These are phyloP conservation scores for Carallia pectinifolia DNA, from an alignment of 345 rosid species.

Conservation along the genomic window DNA sequence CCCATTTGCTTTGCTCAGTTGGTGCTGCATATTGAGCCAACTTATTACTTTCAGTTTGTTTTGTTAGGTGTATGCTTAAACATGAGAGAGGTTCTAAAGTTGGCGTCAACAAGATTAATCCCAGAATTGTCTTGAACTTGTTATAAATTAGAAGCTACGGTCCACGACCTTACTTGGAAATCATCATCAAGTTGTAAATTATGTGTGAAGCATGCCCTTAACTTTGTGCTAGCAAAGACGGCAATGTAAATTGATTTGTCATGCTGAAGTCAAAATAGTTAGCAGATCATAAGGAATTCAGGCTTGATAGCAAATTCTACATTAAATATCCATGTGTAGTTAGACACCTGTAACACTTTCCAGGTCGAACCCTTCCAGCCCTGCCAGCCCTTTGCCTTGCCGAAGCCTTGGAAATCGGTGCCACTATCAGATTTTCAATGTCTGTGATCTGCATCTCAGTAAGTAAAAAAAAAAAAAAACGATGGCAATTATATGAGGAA, in stretches of 20 bases:
- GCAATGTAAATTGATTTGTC: neutral
- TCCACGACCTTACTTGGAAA: neutral
- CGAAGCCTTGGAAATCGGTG: conserved; percentile 96
- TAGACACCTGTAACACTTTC: conserved; percentile 88
- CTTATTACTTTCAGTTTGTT: too few species aligned
- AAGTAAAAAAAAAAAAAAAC: neutral
- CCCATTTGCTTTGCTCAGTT: too few species aligned
- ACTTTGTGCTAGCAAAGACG: neutral
- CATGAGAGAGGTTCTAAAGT: too few species aligned
- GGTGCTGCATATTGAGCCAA: too few species aligned
- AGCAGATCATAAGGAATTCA: neutral
- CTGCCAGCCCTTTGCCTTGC: conserved; percentile 98
- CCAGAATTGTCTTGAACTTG: neutral
- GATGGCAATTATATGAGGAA: neutral
- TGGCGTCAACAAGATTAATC: too few species aligned
- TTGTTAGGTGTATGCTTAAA: too few species aligned
- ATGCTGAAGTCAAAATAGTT: neutral
- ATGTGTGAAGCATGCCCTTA: neutral
- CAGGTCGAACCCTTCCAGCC: conserved; percentile 94
- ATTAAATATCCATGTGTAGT: neutral
- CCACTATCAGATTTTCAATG: conserved; percentile 87
- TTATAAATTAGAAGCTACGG: neutral
- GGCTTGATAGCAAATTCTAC: neutral
- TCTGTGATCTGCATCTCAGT: conserved; percentile 64
- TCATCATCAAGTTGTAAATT: conserved; percentile 6